Percentiles rank a stretch among this genome's conserved stretches.
phyloP scores from a whole-genome alignment of 140 eudicot species.

The Oenanthe javanica region DNA sequence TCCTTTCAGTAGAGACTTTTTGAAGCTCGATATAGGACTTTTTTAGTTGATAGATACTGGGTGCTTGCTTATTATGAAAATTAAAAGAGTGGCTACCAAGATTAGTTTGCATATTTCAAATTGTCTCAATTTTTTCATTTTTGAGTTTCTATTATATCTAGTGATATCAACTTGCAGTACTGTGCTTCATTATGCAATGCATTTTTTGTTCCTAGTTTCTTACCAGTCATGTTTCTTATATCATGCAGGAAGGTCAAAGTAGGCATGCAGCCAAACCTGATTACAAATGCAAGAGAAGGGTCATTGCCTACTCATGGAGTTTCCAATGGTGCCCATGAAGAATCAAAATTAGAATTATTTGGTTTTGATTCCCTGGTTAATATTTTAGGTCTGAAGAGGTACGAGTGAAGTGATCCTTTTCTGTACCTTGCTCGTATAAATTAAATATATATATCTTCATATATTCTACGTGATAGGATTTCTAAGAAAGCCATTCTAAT shows the following conservation, averaged over 20 bases:
- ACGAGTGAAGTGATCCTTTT: slow-evolving; percentile 11
- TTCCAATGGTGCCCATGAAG: slow-evolving; percentile 61
- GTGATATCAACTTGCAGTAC: background rate
- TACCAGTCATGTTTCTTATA: slow-evolving; percentile 2
- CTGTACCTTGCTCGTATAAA: background rate
- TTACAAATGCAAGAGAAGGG: slow-evolving; percentile 45
- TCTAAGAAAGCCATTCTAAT: background rate
- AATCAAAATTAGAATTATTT: slow-evolving; percentile 88
- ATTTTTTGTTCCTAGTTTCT: background rate
- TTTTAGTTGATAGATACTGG: background rate
- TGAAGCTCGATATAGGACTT: background rate
- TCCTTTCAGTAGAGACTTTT: background rate
- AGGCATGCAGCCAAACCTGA: slow-evolving; percentile 19
- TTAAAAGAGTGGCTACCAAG: background rate
- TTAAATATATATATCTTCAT: background rate
- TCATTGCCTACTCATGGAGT: slow-evolving; percentile 45
- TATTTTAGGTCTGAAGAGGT: slow-evolving; percentile 97
- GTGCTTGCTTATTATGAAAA: background rate
- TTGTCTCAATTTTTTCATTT: background rate
- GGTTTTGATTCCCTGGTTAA: slow-evolving; percentile 98
- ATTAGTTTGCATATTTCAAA: background rate
- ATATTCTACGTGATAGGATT: background rate
- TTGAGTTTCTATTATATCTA: background rate
- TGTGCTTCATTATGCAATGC: background rate
- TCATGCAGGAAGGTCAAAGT: slow-evolving; percentile 60